Conservation (phyloP, 441 rosid species). For the Bruguiera hainesii region DNA sequence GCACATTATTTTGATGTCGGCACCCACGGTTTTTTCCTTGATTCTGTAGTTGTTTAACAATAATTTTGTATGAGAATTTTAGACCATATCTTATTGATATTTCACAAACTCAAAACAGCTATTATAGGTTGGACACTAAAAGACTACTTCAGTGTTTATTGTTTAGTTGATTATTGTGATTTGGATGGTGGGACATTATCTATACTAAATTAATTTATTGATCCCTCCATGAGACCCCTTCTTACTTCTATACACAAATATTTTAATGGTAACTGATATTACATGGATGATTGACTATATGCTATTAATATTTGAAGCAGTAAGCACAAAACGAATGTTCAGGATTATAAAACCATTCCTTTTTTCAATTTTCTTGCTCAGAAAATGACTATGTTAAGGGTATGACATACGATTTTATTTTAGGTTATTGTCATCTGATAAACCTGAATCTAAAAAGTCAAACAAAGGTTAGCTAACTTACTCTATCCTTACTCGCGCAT, state of each 20-base stretch:
- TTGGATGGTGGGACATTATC: slow-evolving; percentile 19
- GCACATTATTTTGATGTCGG: slow-evolving; percentile 8
- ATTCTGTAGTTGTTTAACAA: slow-evolving; percentile 18
- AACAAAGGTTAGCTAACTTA: neutral
- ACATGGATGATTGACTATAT: neutral
- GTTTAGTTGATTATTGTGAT: slow-evolving; percentile 12
- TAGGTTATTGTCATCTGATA: neutral
- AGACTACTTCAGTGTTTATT: neutral
- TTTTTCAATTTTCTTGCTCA: neutral
- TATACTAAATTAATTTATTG: slow-evolving; percentile 19
- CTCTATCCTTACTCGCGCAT: neutral
- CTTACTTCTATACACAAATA: too few relatives aligned
- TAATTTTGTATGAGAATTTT: slow-evolving; percentile 10
- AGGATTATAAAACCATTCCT: slow-evolving; percentile 1
- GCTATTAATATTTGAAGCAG: slow-evolving; percentile 16
- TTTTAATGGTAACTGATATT: too few relatives aligned
- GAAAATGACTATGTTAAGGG: neutral
- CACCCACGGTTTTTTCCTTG: slow-evolving; percentile 8
- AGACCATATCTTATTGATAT: slow-evolving; percentile 11
- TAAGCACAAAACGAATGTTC: slow-evolving; percentile 23
- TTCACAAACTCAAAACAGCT: slow-evolving; percentile 17
- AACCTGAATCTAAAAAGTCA: neutral
- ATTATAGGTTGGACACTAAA: slow-evolving; percentile 21
- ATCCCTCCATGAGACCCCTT: slow-evolving; percentile 11
- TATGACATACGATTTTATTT: neutral